Evolutionary conservation across 495 filamentous ascomycete genomes (phyloP).

Genomic region (Ramalina peruviana): DNA sequence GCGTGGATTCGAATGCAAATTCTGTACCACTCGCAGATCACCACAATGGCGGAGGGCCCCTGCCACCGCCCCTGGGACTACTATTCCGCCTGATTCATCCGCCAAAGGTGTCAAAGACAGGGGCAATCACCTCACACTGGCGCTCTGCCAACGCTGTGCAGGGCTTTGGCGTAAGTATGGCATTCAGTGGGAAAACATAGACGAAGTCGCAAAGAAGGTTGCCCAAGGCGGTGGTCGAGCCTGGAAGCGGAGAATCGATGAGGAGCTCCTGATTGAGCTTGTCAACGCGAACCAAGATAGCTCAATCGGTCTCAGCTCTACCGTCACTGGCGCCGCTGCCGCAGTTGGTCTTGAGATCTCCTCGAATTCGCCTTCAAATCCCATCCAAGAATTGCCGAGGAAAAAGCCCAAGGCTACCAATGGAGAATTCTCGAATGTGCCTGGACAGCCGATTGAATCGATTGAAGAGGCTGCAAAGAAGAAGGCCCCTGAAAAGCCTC

Average conservation of each 20-base stretch:
- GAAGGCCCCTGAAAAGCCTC: slow-evolving; percentile 42
- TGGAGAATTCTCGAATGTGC: slow-evolving; percentile 33
- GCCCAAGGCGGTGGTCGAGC: slow-evolving; percentile 67
- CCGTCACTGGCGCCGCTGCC: slow-evolving; percentile 32
- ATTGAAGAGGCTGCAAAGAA: slow-evolving; percentile 46
- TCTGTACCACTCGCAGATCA: slow-evolving; percentile 64
- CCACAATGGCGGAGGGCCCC: slow-evolving; percentile 90
- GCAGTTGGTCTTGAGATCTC: slow-evolving; percentile 30
- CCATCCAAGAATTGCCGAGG: slow-evolving; percentile 38
- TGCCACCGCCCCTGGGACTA: slow-evolving; percentile 53
- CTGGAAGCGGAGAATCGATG: slow-evolving; percentile 78
- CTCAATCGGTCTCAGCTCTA: slow-evolving; percentile 30
- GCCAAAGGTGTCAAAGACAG: slow-evolving; percentile 56
- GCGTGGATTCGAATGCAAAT: slow-evolving; percentile 85
- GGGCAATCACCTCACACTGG: slow-evolving; percentile 57
- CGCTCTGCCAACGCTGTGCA: slow-evolving; percentile 81
- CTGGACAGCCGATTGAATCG: slow-evolving; percentile 30
- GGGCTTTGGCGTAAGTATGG: slow-evolving; percentile 88
- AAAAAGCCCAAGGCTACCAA: slow-evolving; percentile 40
- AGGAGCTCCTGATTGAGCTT: slow-evolving; percentile 79
- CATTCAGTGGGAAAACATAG: slow-evolving; percentile 90
- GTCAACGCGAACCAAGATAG: slow-evolving; percentile 39
- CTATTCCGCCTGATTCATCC: slow-evolving; percentile 52
- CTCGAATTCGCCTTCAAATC: slow-evolving; percentile 26
- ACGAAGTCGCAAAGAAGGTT: slow-evolving; percentile 85